These are phyloP conservation scores for Microbotryum silenes-acaulis DNA, from an alignment of 1,284 basidiomycete species.

Conservation along the genomic window DNA sequence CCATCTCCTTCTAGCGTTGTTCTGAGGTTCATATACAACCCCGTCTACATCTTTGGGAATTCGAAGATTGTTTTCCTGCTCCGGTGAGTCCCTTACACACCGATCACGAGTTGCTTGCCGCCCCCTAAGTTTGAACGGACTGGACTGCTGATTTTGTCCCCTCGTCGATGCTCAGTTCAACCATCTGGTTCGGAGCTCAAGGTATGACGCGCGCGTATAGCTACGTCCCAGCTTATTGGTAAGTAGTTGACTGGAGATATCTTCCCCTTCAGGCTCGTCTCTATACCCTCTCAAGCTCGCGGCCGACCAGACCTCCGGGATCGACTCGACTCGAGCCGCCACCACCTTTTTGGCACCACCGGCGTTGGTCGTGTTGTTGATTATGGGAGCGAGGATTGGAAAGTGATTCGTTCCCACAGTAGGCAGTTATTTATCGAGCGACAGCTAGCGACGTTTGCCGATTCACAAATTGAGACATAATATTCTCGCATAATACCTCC, in stretches of 20 bases:
- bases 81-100: background rate
- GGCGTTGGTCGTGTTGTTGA: no score
- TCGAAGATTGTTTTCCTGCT: background rate
- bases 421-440: no score
- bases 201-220: background rate
- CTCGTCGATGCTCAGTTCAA: background rate
- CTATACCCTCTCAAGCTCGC: conserved; percentile 6
- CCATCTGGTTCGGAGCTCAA: conserved; percentile 1
- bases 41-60: background rate
- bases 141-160: no score
- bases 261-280: background rate
- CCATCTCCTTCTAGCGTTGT: background rate
- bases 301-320: background rate
- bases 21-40: background rate
- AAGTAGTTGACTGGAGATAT: background rate
- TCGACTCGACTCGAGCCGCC: background rate
- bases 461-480: no score
- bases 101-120: no score
- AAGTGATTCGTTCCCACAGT: no score
- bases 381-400: no score
- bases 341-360: no score
- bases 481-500: no score
- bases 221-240: no score
- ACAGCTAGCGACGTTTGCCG: no score
- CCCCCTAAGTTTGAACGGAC: no score